Conservation (phyloP, 257 asterid genomes). For the Solanum medicagineum region DNA sequence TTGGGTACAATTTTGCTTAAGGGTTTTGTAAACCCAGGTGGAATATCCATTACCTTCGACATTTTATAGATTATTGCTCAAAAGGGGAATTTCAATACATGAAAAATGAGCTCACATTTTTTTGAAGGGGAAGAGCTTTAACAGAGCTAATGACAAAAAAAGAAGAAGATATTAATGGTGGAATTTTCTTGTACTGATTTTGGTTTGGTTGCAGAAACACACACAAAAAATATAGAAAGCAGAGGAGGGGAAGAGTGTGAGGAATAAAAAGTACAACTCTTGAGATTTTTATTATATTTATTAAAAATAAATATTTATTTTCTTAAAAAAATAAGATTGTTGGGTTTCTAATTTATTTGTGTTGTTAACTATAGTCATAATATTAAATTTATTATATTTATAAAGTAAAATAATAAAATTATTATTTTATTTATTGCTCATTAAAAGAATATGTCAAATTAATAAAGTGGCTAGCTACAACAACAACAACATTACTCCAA, state of each 20-base stretch:
- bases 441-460: background rate
- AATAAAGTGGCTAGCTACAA: background rate
- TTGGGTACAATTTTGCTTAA: background rate
- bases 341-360: no score
- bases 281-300: background rate
- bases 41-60: background rate
- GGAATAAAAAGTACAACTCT: background rate
- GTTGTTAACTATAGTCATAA: no score
- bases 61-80: background rate
- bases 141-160: background rate
- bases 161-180: background rate
- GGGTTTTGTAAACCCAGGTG: background rate
- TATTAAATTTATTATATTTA: background rate
- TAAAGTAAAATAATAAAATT: background rate
- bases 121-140: background rate
- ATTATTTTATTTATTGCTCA: background rate
- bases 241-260: background rate
- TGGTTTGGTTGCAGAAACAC: background rate
- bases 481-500: no score
- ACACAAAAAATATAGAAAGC: background rate
- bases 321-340: no score
- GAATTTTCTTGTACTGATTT: background rate
- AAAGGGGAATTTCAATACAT: background rate
- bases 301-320: background rate
- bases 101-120: background rate